Base-by-base conservation (phyloP, 2,329 filamentous ascomycete genomes). In the Beauveria pseudobassiana region DNA sequence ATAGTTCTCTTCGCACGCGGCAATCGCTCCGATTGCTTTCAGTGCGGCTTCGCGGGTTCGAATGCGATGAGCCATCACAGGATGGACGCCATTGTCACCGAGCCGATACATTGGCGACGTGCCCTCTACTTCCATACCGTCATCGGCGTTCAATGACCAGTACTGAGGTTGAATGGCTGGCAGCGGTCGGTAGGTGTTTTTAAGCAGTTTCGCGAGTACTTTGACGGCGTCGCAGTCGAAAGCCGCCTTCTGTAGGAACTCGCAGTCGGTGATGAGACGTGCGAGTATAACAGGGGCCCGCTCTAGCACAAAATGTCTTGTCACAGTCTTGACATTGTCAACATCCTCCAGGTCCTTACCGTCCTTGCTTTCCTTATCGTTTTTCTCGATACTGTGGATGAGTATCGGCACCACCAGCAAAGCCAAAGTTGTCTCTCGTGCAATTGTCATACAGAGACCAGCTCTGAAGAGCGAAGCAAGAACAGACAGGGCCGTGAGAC, bases 1-100 rank as follows among this genome's bases (percentile, higher is more conserved):
- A 69, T 93, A 91, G 26, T 89, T 85, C 67, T 98, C 92, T 68
- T 92, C 91, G 67, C 88, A 88, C 3, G 90, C 85, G 1, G 90
- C 86, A 56, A 98, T 78, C 2, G 91, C 88, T n/a, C 90, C 90
- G 61, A 98, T 77, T 1, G 91, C 92, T 69, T 87, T 87, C 20
- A 98, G 76, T 1, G 87, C 84, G 55, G 84, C 87, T 73, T 93
- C 89, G 59, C 95, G 85, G 65, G 92, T 83, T 67, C 82, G 87
- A 73, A 93, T 87, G 26, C 87, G 85, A 72, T 96, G 91, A 65
- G 73, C 85, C 69, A 80, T 82, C 68, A 74, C 72, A 2, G 84
- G 80, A 28, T 86, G 79, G 62, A 87, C 80, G 4, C 88, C 87
- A n/a, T 77, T 74, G 12, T 80, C 75, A 7, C 88, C 87, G 45